phyloP scores from a whole-genome alignment of 2,329 filamentous ascomycete species.

The Aphanocladium album region DNA sequence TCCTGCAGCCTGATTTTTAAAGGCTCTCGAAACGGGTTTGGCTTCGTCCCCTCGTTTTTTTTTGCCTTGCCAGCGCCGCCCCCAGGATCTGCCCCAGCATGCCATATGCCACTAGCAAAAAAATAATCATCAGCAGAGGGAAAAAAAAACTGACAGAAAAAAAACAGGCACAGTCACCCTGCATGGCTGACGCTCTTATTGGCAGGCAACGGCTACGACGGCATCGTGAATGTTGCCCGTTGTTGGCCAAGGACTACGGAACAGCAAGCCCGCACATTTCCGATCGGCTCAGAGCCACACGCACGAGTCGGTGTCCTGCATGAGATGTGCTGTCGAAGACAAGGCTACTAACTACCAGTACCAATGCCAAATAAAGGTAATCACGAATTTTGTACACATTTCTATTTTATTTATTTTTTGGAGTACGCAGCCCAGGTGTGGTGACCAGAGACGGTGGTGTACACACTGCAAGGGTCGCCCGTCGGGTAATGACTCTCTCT shows the following conservation, averaged over 20 bases:
- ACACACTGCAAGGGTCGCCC: not conserved
- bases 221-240: not conserved
- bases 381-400: not conserved
- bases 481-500: not conserved
- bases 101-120: no score
- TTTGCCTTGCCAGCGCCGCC: not conserved
- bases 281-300: not conserved
- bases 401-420: no score
- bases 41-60: not conserved
- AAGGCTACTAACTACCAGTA: not conserved
- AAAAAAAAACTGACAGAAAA: not conserved
- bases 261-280: conserved; percentile 1
- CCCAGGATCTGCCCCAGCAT: not conserved
- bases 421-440: no score
- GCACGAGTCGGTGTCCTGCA: not conserved
- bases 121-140: no score
- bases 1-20: conserved; percentile 4
- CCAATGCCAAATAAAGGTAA: no score
- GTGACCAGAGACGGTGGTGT: no score
- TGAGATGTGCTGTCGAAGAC: not conserved
- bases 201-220: conserved; percentile 5
- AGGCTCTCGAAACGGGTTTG: not conserved
- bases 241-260: no score
- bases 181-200: not conserved
- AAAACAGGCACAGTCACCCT: not conserved